Percentiles rank a stretch among this genome's conserved stretches.
phyloP scores from a whole-genome alignment of 2,329 filamentous ascomycete genomes.

The Emericellopsis atlantica region DNA sequence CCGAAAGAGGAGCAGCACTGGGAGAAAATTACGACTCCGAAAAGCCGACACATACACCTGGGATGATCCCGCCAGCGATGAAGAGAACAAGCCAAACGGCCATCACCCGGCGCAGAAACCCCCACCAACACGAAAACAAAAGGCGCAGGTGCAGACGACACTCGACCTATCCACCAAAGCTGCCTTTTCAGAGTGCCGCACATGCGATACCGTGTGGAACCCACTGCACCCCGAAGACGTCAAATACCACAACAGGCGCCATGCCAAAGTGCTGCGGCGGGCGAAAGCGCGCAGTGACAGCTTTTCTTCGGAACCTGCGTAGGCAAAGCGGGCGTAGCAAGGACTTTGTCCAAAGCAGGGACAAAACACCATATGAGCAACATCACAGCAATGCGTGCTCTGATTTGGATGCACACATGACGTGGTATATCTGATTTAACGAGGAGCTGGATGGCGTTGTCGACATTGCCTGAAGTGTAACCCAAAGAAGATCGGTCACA shows the following conservation, averaged over 20 bases:
- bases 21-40: neutral
- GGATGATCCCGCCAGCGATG: too few relatives aligned
- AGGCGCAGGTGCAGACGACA: slow-evolving; percentile 23
- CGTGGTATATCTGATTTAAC: too few relatives aligned
- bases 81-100: too few relatives aligned
- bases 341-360: too few relatives aligned
- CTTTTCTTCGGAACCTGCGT: too few relatives aligned
- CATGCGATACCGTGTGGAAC: slow-evolving; percentile 30
- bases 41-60: neutral
- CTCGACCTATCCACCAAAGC: slow-evolving; percentile 28
- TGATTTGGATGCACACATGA: too few relatives aligned
- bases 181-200: slow-evolving; percentile 27
- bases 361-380: too few relatives aligned
- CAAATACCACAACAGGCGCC: slow-evolving; percentile 26
- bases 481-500: too few relatives aligned
- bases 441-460: too few relatives aligned
- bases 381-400: too few relatives aligned
- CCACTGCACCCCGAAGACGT: slow-evolving; percentile 29
- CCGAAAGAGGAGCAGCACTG: neutral
- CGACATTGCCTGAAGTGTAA: too few relatives aligned
- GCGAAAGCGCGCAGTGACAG: neutral
- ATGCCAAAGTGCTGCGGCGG: slow-evolving; percentile 14
- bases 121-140: slow-evolving; percentile 6
- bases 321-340: too few relatives aligned
- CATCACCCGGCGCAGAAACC: neutral